Evolutionary conservation across 371 early-diverging fungal genomes (phyloP).

Genomic region (Lichtheimia hyalospora): DNA sequence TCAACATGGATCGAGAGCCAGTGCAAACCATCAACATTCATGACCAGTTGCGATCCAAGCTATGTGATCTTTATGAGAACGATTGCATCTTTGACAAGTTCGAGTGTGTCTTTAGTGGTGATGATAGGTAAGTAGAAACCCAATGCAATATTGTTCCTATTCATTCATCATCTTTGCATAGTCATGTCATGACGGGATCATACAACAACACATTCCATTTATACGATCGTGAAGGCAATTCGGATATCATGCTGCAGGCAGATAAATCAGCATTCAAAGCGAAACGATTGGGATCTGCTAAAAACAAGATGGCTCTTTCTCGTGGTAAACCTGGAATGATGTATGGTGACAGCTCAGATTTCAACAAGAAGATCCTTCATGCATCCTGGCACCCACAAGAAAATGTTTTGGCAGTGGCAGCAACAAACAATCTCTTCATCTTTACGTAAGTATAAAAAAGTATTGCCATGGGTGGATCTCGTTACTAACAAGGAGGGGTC

Average conservation of each 20-base stretch:
- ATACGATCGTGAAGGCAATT: conserved; percentile 70
- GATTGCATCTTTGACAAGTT: conserved; percentile 99
- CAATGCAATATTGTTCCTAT: not conserved
- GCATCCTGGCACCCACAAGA: conserved; percentile 98
- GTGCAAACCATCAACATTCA: conserved; percentile 91
- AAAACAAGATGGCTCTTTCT: conserved; percentile 38
- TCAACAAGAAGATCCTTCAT: conserved; percentile 94
- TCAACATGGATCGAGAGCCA: conserved; percentile 92
- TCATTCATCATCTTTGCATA: not conserved
- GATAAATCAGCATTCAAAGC: conserved; percentile 96
- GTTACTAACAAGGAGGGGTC: not conserved
- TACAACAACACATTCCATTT: conserved; percentile 96
- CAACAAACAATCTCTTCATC: conserved; percentile 97
- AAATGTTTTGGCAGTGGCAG: conserved; percentile 94
- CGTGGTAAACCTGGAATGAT: conserved; percentile 25
- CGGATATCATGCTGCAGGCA: conserved; percentile 88
- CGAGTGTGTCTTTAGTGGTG: conserved; percentile 92
- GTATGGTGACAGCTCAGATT: conserved; percentile 79
- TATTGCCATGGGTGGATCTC: not conserved
- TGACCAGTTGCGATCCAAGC: conserved; percentile 86
- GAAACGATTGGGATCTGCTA: conserved; percentile 70
- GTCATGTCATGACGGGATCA: conserved; percentile 86
- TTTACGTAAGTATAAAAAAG: conserved; percentile 65
- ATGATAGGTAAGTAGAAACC: conserved; percentile 53
- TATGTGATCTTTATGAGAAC: conserved; percentile 96